phyloP scores from a whole-genome alignment of 257 asterid genomes.

The Salvia splendens region DNA sequence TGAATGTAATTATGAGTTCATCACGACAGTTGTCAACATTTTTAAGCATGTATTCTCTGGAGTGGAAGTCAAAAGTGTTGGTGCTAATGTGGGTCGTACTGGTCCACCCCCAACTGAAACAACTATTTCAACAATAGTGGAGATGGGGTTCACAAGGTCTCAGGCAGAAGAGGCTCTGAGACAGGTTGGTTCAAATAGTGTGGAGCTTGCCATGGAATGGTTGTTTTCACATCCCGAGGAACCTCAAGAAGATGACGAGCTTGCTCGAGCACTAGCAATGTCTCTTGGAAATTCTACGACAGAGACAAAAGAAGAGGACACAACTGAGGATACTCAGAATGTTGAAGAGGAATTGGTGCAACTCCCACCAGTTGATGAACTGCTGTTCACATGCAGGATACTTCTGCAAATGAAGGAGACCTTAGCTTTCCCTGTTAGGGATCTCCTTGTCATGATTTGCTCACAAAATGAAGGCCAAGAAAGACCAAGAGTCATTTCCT shows the following conservation, averaged over 20 bases:
- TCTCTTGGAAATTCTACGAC: slow-evolving; percentile 87
- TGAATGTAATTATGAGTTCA: slow-evolving; percentile 84
- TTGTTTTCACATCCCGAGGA: slow-evolving; percentile 95
- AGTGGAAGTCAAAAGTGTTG: slow-evolving; percentile 69
- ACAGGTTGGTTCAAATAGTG: slow-evolving; percentile 95
- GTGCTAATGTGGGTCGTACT: slow-evolving; percentile 58
- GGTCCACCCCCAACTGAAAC: slow-evolving; percentile 90
- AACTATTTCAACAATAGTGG: slow-evolving; percentile 75
- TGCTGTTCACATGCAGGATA: slow-evolving; percentile 71
- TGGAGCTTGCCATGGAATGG: slow-evolving; percentile 99
- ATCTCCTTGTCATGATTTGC: slow-evolving; percentile 86
- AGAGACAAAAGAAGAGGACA: slow-evolving; percentile 61
- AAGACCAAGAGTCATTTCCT: slow-evolving; percentile 69
- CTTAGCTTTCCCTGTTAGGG: slow-evolving; percentile 87
- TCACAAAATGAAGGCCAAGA: slow-evolving; percentile 88
- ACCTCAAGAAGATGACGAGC: slow-evolving; percentile 88
- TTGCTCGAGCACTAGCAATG: slow-evolving; percentile 97
- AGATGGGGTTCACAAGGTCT: slow-evolving; percentile 92
- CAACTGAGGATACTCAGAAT: slow-evolving; percentile 50
- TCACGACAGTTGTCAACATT: slow-evolving; percentile 67
- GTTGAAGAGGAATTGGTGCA: slow-evolving; percentile 76
- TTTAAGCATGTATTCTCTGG: slow-evolving; percentile 84
- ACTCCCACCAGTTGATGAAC: slow-evolving; percentile 85
- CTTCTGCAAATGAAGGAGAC: slow-evolving; percentile 83
- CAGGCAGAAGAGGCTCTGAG: slow-evolving; percentile 94